Percentiles rank a stretch among this genome's conserved stretches.
phyloP scores from a whole-genome alignment of 768 basidiomycete species.

The Pisolithus microcarpus region DNA sequence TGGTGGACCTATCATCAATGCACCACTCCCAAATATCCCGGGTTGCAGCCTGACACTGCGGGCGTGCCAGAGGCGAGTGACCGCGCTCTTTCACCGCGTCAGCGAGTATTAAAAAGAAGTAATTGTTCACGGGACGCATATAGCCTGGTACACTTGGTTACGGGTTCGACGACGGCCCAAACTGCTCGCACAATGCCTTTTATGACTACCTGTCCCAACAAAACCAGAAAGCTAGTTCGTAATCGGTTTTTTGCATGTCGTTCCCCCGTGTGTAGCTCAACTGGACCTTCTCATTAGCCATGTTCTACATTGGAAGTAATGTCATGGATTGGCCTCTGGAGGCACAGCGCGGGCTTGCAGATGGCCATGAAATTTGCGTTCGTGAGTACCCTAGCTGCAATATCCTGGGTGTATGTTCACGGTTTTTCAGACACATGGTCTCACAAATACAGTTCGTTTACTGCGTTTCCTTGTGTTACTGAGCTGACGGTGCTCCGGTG shows the following conservation, averaged over 20 bases:
- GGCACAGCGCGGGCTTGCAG: conserved; percentile 44
- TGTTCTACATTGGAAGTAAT: conserved; percentile 59
- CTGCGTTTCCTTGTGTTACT: not conserved
- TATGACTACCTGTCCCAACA: conserved; percentile 46
- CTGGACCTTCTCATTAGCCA: conserved; percentile 29
- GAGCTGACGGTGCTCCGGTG: not conserved
- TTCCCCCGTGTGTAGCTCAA: not conserved
- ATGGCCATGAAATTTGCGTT: conserved; percentile 56
- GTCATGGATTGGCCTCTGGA: conserved; percentile 51
- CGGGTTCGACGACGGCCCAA: conserved; percentile 60
- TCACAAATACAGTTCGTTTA: conserved; percentile 39
- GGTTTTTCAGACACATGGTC: conserved; percentile 25
- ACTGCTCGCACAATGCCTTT: conserved; percentile 57
- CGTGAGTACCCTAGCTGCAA: conserved; percentile 34
- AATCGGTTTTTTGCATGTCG: not conserved
- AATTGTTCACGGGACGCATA: not conserved
- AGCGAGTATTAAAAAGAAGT: not conserved
- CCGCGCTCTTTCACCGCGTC: not conserved
- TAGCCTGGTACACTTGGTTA: conserved; percentile 55
- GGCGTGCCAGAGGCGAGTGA: conserved; percentile 40
- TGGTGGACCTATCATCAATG: conserved; percentile 38
- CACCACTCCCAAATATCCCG: conserved; percentile 37
- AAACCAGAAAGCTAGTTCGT: conserved; percentile 57
- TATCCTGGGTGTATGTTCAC: too few species aligned
- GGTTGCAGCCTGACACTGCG: conserved; percentile 38